Conservation (phyloP, 371 early-diverging fungal species). For the Batrachochytrium dendrobatidis region DNA sequence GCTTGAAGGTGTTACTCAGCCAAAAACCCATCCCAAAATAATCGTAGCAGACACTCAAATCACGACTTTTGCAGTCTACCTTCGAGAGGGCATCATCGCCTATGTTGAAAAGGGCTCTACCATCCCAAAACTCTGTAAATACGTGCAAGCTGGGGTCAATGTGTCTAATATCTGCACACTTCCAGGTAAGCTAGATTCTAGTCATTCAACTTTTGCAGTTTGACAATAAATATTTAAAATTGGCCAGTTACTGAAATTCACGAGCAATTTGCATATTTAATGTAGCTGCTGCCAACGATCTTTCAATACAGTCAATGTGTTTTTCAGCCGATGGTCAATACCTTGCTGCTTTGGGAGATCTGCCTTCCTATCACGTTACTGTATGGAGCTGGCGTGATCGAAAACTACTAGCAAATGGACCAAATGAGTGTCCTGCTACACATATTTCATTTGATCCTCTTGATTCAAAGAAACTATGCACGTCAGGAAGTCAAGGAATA, state of each 20-base stretch:
- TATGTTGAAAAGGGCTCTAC: conserved; percentile 29
- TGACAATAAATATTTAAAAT: too few relatives aligned
- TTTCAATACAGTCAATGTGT: conserved; percentile 20
- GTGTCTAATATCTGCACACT: conserved; percentile 12
- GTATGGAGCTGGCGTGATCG: conserved; percentile 40
- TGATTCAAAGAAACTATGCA: conserved; percentile 32
- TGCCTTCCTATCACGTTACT: conserved; percentile 31
- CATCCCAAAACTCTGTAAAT: conserved; percentile 25
- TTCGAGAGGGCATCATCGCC: conserved; percentile 31
- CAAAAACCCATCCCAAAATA: neutral
- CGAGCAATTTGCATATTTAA: too few relatives aligned
- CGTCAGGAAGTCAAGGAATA: conserved; percentile 25
- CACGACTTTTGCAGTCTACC: conserved; percentile 32
- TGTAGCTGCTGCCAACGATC: conserved; percentile 24
- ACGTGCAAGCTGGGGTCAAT: too few relatives aligned
- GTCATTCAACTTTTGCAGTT: too few relatives aligned
- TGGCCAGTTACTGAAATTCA: too few relatives aligned
- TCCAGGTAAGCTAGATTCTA: too few relatives aligned
- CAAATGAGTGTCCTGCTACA: conserved; percentile 21
- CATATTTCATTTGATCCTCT: conserved; percentile 37
- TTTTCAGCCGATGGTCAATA: conserved; percentile 40
- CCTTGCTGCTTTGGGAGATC: conserved; percentile 34
- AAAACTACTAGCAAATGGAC: conserved; percentile 12
- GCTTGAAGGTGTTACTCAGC: neutral
- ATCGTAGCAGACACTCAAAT: conserved; percentile 30